These are phyloP conservation scores for Lactuca sativa DNA, from an alignment of 129 eudicot species.

Conservation along the genomic window DNA sequence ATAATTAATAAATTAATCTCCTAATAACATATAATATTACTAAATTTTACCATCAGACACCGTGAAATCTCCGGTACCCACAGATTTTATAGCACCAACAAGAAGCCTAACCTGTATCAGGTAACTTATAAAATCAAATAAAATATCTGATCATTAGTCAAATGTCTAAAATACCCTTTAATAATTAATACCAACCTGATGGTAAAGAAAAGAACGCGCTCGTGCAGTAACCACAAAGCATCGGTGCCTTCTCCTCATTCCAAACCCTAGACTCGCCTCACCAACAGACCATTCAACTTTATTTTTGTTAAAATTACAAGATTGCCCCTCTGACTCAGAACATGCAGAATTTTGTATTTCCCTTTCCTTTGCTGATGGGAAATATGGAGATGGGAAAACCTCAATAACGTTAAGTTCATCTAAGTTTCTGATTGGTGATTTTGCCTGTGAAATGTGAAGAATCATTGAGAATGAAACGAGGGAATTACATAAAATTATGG, in stretches of 20 bases:
- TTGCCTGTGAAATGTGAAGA: slow-evolving; percentile 61
- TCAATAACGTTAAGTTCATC: slow-evolving; percentile 77
- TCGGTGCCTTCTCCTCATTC: slow-evolving; percentile 71
- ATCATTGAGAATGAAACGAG: slow-evolving; percentile 10
- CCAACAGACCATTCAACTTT: slow-evolving; percentile 26
- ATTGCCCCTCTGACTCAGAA: slow-evolving; percentile 20
- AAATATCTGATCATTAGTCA: background rate
- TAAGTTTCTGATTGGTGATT: slow-evolving; percentile 78
- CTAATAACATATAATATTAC: background rate
- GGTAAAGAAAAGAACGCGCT: slow-evolving; percentile 89
- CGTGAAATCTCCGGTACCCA: slow-evolving; percentile 83
- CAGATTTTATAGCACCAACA: slow-evolving; percentile 86
- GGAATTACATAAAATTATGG: too few species aligned
- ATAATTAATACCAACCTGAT: slow-evolving; percentile 55
- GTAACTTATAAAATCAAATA: slow-evolving; percentile 4
- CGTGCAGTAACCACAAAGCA: slow-evolving; percentile 88
- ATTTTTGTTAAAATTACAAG: slow-evolving; percentile 23
- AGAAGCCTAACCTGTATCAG: slow-evolving; percentile 78
- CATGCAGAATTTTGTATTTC: slow-evolving; percentile 35
- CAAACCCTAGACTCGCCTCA: slow-evolving; percentile 56
- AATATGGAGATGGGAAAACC: slow-evolving; percentile 64
- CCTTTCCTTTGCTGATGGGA: slow-evolving; percentile 55
- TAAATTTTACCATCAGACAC: slow-evolving; percentile 65
- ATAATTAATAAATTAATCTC: background rate
- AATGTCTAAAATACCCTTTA: background rate